Evolutionary conservation across 208 protist species (phyloP).

Genomic region (Acanthamoeba divionensis): DNA sequence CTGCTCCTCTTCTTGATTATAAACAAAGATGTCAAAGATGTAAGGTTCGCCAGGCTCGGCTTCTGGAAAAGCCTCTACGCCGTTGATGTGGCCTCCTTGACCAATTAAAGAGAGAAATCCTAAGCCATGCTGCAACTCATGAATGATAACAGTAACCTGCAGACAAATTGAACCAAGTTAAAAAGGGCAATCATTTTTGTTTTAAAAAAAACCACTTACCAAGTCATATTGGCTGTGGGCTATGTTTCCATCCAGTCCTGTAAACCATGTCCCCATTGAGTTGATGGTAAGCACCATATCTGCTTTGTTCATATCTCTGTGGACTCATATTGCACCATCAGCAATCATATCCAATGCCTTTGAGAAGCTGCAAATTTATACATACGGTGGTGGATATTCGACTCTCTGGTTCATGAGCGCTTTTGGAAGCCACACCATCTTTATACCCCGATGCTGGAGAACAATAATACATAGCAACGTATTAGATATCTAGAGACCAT

Average conservation of each 20-base stretch:
- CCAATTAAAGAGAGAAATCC: constrained; percentile 26
- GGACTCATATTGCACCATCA: neutral
- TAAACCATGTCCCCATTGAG: neutral
- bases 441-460: neutral
- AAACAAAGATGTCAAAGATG: constrained; percentile 12
- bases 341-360: neutral
- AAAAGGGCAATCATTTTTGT: neutral
- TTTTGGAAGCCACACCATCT: constrained; percentile 5
- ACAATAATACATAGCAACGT: no score
- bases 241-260: neutral
- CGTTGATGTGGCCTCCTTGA: neutral
- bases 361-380: neutral
- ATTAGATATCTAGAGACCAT: no score
- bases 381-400: neutral
- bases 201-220: neutral
- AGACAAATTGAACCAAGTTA: neutral
- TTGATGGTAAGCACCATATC: constrained; percentile 37
- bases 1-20: neutral
- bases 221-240: neutral
- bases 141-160: neutral
- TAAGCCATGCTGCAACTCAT: constrained; percentile 25
- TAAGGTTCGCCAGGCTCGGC: neutral
- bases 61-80: neutral
- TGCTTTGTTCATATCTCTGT: neutral
- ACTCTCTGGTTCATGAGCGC: constrained; percentile 30